phyloP scores from a whole-genome alignment of 2,329 filamentous ascomycete genomes.

The Aureobasidium sp. region DNA sequence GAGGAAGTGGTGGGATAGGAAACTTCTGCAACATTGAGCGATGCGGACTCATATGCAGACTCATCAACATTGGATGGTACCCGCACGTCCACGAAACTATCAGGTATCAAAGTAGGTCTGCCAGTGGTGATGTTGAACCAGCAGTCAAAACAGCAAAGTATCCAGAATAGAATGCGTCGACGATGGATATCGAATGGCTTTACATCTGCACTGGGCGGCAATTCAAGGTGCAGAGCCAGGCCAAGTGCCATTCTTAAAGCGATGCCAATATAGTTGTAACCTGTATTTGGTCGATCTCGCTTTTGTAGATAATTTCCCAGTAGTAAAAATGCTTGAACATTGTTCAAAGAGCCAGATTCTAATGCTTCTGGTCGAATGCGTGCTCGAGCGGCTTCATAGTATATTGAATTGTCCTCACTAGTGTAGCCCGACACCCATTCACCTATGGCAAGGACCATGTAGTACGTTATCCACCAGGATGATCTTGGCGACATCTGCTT shows the following conservation, averaged over 20 bases:
- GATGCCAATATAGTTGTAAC: slow-evolving; percentile 44
- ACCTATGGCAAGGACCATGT: slow-evolving; percentile 40
- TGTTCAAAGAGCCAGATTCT: slow-evolving; percentile 44
- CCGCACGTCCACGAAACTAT: slow-evolving; percentile 38
- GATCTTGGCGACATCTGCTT: slow-evolving; percentile 35
- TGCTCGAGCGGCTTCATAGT: slow-evolving; percentile 40
- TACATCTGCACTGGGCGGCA: slow-evolving; percentile 36
- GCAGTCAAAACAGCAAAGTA: slow-evolving; percentile 40
- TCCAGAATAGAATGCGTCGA: slow-evolving; percentile 30
- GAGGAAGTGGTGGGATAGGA: slow-evolving; percentile 20
- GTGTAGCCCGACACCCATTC: slow-evolving; percentile 39
- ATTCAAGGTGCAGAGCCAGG: slow-evolving; percentile 44
- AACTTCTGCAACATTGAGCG: slow-evolving; percentile 11
- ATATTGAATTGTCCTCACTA: slow-evolving; percentile 33
- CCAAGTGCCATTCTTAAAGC: slow-evolving; percentile 45
- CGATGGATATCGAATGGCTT: slow-evolving; percentile 30
- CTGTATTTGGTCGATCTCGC: slow-evolving; percentile 44
- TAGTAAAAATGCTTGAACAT: slow-evolving; percentile 42
- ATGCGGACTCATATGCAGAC: slow-evolving; percentile 18
- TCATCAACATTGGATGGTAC: slow-evolving; percentile 43
- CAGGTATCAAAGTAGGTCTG: slow-evolving; percentile 41
- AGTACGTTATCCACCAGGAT: slow-evolving; percentile 38
- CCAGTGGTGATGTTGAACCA: slow-evolving; percentile 46
- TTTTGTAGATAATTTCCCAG: slow-evolving; percentile 45
- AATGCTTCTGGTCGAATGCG: slow-evolving; percentile 41